phyloP scores from a whole-genome alignment of 2,329 filamentous ascomycete species.

The Dactylonectria estremocensis region DNA sequence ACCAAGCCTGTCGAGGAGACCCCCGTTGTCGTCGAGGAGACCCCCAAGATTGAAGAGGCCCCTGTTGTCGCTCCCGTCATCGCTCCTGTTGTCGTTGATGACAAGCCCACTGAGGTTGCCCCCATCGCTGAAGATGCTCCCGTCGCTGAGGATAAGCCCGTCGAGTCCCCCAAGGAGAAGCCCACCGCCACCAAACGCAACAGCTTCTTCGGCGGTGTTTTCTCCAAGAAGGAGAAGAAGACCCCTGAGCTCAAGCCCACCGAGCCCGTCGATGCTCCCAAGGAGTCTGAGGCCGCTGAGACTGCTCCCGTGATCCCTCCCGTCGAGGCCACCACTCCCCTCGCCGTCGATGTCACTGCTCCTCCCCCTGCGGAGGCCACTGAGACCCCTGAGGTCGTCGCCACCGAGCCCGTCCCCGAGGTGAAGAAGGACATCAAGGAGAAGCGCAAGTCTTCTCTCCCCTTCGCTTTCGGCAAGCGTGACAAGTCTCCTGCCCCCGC shows the following conservation, averaged over 20 bases:
- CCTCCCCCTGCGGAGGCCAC: constrained; percentile 61
- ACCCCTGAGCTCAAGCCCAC: constrained; percentile 65
- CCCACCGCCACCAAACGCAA: constrained; percentile 63
- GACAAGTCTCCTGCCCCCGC: constrained; percentile 72
- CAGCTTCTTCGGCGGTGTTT: constrained; percentile 69
- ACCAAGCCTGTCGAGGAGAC: constrained; percentile 35
- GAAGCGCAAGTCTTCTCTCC: constrained; percentile 86
- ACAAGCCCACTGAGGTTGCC: constrained; percentile 40
- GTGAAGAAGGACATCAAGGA: constrained; percentile 77
- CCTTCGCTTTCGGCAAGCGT: constrained; percentile 86
- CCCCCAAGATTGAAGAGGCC: constrained; percentile 51
- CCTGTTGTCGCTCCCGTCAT: constrained; percentile 53
- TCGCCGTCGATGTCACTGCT: constrained; percentile 68
- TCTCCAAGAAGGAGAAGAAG: constrained; percentile 74
- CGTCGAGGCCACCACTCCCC: constrained; percentile 70
- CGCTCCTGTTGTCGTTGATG: constrained; percentile 37
- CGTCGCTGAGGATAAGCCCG: constrained; percentile 55
- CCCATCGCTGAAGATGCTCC: constrained; percentile 53
- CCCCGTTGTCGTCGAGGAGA: constrained; percentile 38
- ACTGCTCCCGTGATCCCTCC: constrained; percentile 72
- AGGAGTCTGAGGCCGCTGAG: constrained; percentile 66
- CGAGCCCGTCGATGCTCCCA: constrained; percentile 56
- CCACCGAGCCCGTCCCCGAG: constrained; percentile 64
- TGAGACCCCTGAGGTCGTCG: constrained; percentile 63
- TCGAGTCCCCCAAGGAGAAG: constrained; percentile 64